A percentile compares a stretch with the other conserved stretches of the same genome.
Evolutionary conservation across 140 eudicot genomes (phyloP).

Genomic region (Bidens hawaiensis): DNA sequence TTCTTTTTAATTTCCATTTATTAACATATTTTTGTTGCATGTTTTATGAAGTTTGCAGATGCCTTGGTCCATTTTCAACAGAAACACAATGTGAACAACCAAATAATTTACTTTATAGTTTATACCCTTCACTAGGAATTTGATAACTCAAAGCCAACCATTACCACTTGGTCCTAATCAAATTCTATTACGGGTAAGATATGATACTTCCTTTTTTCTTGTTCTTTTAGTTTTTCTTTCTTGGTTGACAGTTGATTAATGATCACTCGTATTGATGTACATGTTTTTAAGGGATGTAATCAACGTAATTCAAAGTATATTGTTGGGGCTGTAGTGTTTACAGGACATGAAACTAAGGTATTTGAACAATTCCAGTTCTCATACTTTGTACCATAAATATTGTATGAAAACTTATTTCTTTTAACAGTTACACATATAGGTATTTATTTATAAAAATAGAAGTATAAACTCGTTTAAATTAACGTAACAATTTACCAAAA

Average conservation of each 20-base stretch:
- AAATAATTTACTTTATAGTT: constrained; percentile 83
- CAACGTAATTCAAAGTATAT: constrained; percentile 74
- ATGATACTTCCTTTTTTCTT: background rate
- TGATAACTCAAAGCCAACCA: constrained; percentile 72
- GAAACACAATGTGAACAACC: constrained; percentile 94
- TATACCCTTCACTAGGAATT: constrained; percentile 90
- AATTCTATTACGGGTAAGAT: constrained; percentile 66
- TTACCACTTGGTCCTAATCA: constrained; percentile 88
- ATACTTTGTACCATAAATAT: background rate
- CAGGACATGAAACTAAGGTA: constrained; percentile 95
- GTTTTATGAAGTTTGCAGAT: no score
- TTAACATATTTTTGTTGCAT: no score
- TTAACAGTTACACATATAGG: constrained; percentile 29
- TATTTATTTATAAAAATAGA: constrained; percentile 25
- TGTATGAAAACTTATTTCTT: background rate
- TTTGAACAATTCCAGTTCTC: background rate
- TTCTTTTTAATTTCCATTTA: no score
- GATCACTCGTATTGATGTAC: constrained; percentile 1
- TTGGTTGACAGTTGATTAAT: no score
- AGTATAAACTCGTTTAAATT: background rate
- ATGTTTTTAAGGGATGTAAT: constrained; percentile 76
- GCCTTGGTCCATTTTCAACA: constrained; percentile 55
- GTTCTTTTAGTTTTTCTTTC: background rate
- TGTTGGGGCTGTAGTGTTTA: constrained; percentile 73
- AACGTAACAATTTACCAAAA: background rate